phyloP scores from a whole-genome alignment of 257 asterid genomes.

The Solanum habrochaites region DNA sequence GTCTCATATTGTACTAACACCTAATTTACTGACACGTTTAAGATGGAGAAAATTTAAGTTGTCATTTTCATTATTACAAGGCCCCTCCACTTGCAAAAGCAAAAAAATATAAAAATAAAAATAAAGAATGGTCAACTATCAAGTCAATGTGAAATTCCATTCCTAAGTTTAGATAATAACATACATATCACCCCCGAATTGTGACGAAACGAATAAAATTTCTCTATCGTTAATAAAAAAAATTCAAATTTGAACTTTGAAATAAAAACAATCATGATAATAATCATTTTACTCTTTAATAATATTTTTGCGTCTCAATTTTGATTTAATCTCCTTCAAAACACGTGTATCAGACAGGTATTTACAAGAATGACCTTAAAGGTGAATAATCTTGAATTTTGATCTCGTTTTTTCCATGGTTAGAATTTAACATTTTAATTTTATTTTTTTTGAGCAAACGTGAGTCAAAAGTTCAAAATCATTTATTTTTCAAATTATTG shows the following conservation, averaged over 20 bases:
- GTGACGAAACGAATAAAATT: neutral
- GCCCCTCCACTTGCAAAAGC: neutral
- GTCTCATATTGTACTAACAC: neutral
- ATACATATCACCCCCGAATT: neutral
- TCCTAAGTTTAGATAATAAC: too few species aligned
- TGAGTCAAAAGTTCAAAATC: fast-evolving
- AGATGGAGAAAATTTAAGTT: neutral
- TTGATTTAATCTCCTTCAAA: fast-evolving
- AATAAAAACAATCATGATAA: neutral
- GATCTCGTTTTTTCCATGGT: neutral
- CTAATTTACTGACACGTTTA: neutral
- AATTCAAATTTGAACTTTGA: fast-evolving
- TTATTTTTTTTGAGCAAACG: neutral
- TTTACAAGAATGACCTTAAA: neutral
- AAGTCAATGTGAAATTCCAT: too few species aligned
- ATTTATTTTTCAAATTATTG: fast-evolving
- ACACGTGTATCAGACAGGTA: fast-evolving
- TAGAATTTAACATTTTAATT: neutral
- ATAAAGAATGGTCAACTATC: too few species aligned
- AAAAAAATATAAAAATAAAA: neutral
- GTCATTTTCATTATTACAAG: neutral
- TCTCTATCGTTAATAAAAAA: neutral
- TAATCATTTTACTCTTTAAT: fast-evolving
- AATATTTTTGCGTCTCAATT: fast-evolving
- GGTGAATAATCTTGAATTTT: neutral